A percentile compares a stretch with the other conserved stretches of the same genome.
Evolutionary conservation across 148 eudicot genomes (phyloP).

Genomic region (Fagopyrum esculentum): DNA sequence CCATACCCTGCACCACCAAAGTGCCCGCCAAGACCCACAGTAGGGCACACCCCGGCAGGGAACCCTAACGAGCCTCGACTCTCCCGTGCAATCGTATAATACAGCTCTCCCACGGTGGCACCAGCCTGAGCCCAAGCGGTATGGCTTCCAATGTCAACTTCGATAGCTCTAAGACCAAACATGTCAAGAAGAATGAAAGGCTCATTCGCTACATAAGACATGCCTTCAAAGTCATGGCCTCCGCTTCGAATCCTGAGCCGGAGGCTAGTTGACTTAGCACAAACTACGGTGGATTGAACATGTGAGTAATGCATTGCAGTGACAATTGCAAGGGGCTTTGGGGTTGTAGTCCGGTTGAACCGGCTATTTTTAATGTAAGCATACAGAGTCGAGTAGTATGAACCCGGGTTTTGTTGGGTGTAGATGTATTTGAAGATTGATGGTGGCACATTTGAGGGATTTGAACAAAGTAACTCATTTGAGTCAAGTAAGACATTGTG

Average conservation of each 20-base stretch:
- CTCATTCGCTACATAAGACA: background rate
- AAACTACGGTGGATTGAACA: constrained; percentile 29
- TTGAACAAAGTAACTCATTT: too few relatives aligned
- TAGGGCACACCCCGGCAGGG: constrained; percentile 31
- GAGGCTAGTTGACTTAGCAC: constrained; percentile 24
- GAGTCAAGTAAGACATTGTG: too few relatives aligned
- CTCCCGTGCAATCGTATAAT: constrained; percentile 20
- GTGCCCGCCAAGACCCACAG: constrained; percentile 33
- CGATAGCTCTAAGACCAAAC: constrained; percentile 26
- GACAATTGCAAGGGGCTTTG: constrained; percentile 31
- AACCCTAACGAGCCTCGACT: constrained; percentile 25
- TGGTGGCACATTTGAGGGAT: background rate
- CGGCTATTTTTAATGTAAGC: constrained; percentile 14
- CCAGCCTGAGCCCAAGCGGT: constrained; percentile 33
- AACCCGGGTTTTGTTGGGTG: background rate
- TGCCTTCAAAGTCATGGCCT: constrained; percentile 27
- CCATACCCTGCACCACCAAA: constrained; percentile 35
- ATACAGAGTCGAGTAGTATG: background rate
- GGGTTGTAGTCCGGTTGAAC: constrained; percentile 27
- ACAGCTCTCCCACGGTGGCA: constrained; percentile 32
- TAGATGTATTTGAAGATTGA: background rate
- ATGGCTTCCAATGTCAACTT: constrained; percentile 15
- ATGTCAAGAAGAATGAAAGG: constrained; percentile 33
- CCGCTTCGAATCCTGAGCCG: constrained; percentile 37
- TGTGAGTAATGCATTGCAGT: constrained; percentile 26